Evolutionary conservation across 148 eudicot genomes (phyloP), one percentile per base, ranked within the genome.

Genomic region (Nepenthes mirabilis): DNA sequence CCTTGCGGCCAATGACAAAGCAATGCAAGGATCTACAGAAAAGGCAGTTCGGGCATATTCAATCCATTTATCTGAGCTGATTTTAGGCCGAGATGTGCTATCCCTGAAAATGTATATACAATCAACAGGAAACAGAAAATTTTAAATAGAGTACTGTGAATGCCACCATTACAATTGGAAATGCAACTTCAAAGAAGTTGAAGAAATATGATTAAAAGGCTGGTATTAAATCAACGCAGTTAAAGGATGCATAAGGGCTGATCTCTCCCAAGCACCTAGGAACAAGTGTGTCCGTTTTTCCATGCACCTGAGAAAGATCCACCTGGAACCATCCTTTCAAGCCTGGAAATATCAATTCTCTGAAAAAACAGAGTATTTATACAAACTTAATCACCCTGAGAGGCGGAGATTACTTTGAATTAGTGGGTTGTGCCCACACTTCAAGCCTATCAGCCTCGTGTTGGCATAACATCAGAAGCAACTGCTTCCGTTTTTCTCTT

Each of bases 371-470:
- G 11, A n/a, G 13, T 49, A 11, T 11, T 49, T 49, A 11, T 49
- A 10, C 52, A 5, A 2, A 49, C 6, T 11, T 49, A n/a, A 11
- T 6, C 13, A 54, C 57, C 55, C 47, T 8, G 54, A 43, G 32
- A 58, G 36, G 23, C 23, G 23, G 62, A 8, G 47, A 59, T 75
- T 90, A 90, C 97, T 86, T 93, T 61, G 91, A 37, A 72, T 72
- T 80, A 59, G 78, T 65, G 63, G 97, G 97, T 63, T 89, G 91
- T 34, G 99, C 95, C 99, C 99, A 94, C 66, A 94, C 89, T 68
- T 94, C 99, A 72, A 94, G 99, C 72, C 99, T 82, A 68, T 94
- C 95, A 57, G 95, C 89, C 73, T 94, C 99, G 70, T 86, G 83
- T 67, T 89, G 99, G 80, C 97, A 89, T 61, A 94, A 61, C 95